These are phyloP conservation scores for Talaromyces ruber DNA, from an alignment of 495 filamentous ascomycete species.

Conservation along the genomic window DNA sequence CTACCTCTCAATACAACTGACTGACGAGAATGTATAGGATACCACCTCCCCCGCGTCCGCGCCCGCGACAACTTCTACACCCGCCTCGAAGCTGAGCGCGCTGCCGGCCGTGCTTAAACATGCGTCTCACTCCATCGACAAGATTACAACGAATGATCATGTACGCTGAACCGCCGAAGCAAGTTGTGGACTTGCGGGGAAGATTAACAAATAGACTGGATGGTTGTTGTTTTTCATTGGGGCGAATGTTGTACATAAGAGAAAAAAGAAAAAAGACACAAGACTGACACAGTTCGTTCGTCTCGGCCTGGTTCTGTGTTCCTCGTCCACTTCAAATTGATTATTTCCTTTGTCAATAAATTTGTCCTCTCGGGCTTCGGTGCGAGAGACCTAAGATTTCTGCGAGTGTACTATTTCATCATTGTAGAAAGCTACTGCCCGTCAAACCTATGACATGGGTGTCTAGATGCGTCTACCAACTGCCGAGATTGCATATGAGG, in stretches of 20 bases:
- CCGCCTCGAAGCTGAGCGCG: constrained; percentile 64
- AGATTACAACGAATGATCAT: not conserved
- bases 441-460: not conserved
- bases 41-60: constrained; percentile 70
- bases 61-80: constrained; percentile 68
- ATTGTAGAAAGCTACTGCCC: not conserved
- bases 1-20: not conserved
- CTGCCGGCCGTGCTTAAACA: constrained; percentile 10
- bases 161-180: not conserved
- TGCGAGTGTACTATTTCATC: not conserved
- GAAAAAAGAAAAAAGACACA: not conserved
- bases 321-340: not conserved
- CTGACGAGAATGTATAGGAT: constrained; percentile 39
- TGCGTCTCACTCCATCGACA: not conserved
- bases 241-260: not conserved
- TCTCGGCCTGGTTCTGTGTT: not conserved
- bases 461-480: not conserved
- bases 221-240: not conserved
- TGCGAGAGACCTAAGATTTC: not conserved
- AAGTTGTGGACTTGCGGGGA: not conserved
- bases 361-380: not conserved
- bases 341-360: not conserved
- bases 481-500: not conserved
- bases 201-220: not conserved
- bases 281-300: not conserved